Percentiles rank a stretch among this genome's conserved stretches.
phyloP scores from a whole-genome alignment of 179 eudicot species.

The Patellifolia procumbens region DNA sequence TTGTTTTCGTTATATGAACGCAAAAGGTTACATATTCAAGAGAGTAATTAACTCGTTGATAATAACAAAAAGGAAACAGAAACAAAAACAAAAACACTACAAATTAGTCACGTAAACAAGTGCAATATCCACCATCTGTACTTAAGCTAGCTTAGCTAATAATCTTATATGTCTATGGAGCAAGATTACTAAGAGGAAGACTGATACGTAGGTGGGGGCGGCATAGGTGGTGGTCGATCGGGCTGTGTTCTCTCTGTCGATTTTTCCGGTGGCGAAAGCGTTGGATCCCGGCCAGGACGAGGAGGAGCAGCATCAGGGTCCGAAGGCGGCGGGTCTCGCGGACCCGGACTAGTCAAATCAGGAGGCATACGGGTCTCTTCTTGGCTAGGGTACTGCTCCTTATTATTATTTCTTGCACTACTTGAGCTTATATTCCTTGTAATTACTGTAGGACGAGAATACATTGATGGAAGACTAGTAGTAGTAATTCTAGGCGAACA shows the following conservation, averaged over 20 bases:
- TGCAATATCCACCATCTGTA: no score
- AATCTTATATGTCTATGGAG: no score
- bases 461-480: neutral
- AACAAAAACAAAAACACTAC: neutral
- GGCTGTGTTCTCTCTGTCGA: slow-evolving; percentile 3
- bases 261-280: neutral
- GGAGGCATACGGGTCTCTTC: neutral
- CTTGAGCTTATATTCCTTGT: neutral
- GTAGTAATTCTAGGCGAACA: neutral
- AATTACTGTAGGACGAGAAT: neutral
- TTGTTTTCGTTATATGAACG: no score
- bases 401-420: neutral
- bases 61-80: neutral
- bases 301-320: neutral
- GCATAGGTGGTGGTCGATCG: neutral
- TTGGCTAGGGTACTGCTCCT: neutral
- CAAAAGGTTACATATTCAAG: neutral
- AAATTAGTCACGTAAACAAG: neutral
- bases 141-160: no score
- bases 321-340: neutral
- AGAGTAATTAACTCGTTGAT: neutral
- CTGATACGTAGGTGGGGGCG: neutral
- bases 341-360: neutral
- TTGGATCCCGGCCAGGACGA: neutral
- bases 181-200: slow-evolving; percentile 10